Base-by-base conservation (phyloP, 768 basidiomycete species). In the Megacollybia marginata region DNA sequence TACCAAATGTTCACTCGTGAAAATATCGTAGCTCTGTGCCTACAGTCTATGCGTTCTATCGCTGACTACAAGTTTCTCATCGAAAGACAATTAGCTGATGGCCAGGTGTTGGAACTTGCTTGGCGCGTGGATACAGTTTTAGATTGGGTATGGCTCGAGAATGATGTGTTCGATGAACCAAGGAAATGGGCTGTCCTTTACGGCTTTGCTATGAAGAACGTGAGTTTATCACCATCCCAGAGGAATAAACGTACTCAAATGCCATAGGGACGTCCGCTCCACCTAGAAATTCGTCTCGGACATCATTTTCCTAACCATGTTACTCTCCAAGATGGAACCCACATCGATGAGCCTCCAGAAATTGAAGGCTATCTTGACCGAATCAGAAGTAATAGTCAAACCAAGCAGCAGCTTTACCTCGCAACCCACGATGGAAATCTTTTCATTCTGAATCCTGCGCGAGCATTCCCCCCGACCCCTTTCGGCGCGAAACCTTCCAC, bases 281-380 rank as follows among this genome's bases (percentile, higher is more conserved):
- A 76, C 19, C 78, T 88, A 13, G 91, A 96, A 60, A 66, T 96
- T 42, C 82, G 90, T 5, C 67, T 86, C 1, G 83, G 80, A 6
- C 75, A 82, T 47, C 94, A 97, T 63, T 73, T 69, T 19, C 77
- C 83, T 4, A 76, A 62, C 13, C 61, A 61, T 49, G 55, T 78
- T 44, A 70, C 69, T 54, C 57, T 74, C n/a, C 70, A 66, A 54
- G 64, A 73, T 64, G 70, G 69, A 61, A 69, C 63, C 66, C 58
- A 67, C 34, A 59, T 93, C 15, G 65, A 76, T 33, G 90, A 94
- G 57, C 94, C 94, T 2, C 82, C 84, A 0, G 77, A 80, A 0
- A 70, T 95, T 44, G 94, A 97, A 65, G 94, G 94, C 2, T 96
- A 88, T 65, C 69, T 94, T 40, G 78, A 88, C 52, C 82, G 83